Evolutionary conservation across 2,329 filamentous ascomycete species (phyloP).

Genomic region (Cercospora sp.): DNA sequence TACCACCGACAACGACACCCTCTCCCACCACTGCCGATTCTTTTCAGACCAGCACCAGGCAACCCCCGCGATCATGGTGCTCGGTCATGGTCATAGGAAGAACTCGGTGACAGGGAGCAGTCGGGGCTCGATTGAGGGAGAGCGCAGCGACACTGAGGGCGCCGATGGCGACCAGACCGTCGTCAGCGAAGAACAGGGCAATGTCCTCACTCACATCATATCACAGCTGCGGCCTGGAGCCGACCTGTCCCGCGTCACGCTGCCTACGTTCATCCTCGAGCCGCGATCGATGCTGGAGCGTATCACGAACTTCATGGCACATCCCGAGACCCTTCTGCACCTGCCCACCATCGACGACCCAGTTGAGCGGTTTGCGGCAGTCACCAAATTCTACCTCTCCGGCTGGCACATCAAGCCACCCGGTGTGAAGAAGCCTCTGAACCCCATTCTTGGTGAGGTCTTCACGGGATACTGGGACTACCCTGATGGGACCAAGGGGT

Average conservation of each 20-base stretch:
- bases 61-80: constrained; percentile 43
- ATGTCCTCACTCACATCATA: constrained; percentile 95
- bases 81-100: constrained; percentile 53
- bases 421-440: constrained; percentile 96
- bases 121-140: constrained; percentile 46
- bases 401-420: constrained; percentile 98
- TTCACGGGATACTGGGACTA: constrained; percentile 93
- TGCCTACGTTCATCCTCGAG: constrained; percentile 97
- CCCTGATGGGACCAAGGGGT: constrained; percentile 77
- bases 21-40: background rate
- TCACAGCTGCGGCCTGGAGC: constrained; percentile 93
- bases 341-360: constrained; percentile 89
- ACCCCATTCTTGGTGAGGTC: constrained; percentile 91
- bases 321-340: constrained; percentile 89
- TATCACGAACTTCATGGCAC: constrained; percentile 99
- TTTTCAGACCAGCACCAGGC: constrained; percentile 4
- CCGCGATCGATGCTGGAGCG: constrained; percentile 96
- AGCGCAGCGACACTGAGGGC: constrained; percentile 41
- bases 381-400: constrained; percentile 96
- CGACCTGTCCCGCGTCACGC: constrained; percentile 87
- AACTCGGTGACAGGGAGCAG: constrained; percentile 45
- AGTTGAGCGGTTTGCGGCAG: constrained; percentile 82
- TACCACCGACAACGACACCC: background rate
- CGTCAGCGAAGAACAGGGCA: constrained; percentile 90
- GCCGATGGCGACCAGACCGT: constrained; percentile 61